Evolutionary conservation across 192 early-diverging fungal genomes (phyloP).

Genomic region (Rhizoclosmatium sp.): DNA sequence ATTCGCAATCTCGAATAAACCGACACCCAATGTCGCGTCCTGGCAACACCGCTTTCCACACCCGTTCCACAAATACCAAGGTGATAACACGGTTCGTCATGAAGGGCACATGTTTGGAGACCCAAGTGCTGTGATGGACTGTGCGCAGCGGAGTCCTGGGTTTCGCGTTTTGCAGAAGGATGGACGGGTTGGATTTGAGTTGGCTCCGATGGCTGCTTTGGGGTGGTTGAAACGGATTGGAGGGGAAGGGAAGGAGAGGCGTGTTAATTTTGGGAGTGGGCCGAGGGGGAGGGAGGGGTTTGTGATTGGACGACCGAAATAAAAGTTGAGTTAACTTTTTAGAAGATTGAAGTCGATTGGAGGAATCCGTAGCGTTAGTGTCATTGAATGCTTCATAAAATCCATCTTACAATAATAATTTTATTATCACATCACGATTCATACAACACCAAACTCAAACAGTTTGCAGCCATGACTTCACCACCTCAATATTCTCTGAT

Average conservation of each 20-base stretch:
- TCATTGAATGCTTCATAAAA: too few species aligned
- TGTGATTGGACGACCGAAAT: neutral
- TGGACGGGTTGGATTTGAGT: slow-evolving; percentile 34
- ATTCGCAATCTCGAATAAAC: neutral
- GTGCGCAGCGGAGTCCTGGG: slow-evolving; percentile 9
- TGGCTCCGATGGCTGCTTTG: slow-evolving; percentile 35
- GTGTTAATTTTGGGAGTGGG: slow-evolving; percentile 29
- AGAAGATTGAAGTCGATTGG: neutral
- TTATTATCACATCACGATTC: neutral
- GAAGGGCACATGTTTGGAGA: neutral
- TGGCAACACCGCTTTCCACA: slow-evolving; percentile 26
- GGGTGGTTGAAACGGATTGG: slow-evolving; percentile 30
- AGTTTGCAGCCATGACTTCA: slow-evolving; percentile 36
- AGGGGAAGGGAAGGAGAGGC: neutral
- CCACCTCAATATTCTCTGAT: slow-evolving; percentile 20
- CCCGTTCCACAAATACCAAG: slow-evolving; percentile 20
- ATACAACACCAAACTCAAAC: slow-evolving; percentile 5
- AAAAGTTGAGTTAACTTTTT: neutral
- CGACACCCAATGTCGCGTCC: neutral
- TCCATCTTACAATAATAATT: neutral
- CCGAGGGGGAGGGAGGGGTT: neutral
- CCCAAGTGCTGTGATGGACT: neutral
- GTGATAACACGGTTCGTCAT: neutral
- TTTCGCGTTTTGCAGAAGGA: slow-evolving; percentile 29
- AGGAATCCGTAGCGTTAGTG: too few species aligned